Conservation (phyloP, 306 rosid genomes). For the Citrullus colocynthis region DNA sequence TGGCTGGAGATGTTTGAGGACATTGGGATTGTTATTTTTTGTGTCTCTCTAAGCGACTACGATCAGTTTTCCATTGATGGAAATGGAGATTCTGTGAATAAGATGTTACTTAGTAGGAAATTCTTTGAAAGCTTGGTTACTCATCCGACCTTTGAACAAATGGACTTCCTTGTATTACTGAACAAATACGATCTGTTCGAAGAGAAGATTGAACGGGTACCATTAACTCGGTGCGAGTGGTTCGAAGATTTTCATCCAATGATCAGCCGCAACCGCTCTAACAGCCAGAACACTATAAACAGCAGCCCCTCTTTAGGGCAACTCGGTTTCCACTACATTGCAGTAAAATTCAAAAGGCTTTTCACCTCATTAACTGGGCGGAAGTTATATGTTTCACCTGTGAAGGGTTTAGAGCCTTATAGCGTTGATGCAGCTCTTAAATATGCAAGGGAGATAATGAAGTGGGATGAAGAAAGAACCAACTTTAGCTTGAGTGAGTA, state of each 20-base stretch:
- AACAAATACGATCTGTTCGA: conserved; percentile 76
- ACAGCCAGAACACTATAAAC: conserved; percentile 35
- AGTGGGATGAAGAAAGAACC: conserved; percentile 80
- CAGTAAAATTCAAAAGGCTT: conserved; percentile 81
- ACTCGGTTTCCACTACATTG: conserved; percentile 61
- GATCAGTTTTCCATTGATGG: conserved; percentile 60
- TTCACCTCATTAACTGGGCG: conserved; percentile 63
- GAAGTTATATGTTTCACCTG: conserved; percentile 66
- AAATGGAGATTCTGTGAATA: conserved; percentile 54
- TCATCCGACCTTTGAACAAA: conserved; percentile 78
- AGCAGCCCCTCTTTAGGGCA: conserved; percentile 57
- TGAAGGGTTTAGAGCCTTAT: conserved; percentile 61
- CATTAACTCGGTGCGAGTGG: conserved; percentile 71
- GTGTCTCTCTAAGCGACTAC: conserved; percentile 79
- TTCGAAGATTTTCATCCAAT: conserved; percentile 73
- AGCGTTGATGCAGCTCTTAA: conserved; percentile 76
- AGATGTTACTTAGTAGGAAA: conserved; percentile 63
- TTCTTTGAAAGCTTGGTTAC: conserved; percentile 73
- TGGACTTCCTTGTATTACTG: conserved; percentile 78
- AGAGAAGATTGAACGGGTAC: conserved; percentile 58
- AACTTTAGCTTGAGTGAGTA: conserved; percentile 72
- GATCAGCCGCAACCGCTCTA: conserved; percentile 37
- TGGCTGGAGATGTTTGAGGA: conserved; percentile 99
- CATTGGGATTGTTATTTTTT: conserved; percentile 76
- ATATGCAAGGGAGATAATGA: conserved; percentile 76